Evolutionary conservation across 108 stramenopile species (phyloP).

Genomic region (Fragilaria radians): DNA sequence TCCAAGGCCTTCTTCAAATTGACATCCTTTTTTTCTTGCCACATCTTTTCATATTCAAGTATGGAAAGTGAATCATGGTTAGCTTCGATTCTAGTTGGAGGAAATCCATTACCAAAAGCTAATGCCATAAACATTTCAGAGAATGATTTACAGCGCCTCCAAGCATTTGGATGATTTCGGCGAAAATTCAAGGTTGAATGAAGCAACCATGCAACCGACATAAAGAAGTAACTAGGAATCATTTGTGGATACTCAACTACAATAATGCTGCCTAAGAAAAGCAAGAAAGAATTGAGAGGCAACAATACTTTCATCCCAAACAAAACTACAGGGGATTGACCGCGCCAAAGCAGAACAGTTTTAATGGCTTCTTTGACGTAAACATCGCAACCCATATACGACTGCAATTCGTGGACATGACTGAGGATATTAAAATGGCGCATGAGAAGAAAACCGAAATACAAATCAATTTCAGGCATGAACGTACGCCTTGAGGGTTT

Average conservation of each 20-base stretch:
- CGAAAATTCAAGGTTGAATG: conserved; percentile 41
- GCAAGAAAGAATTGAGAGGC: conserved; percentile 52
- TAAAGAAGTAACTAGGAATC: conserved; percentile 57
- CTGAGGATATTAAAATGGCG: conserved; percentile 7
- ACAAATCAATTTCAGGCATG: background rate
- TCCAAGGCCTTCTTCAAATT: conserved; percentile 30
- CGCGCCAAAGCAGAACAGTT: conserved; percentile 63
- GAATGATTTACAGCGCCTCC: conserved; percentile 43
- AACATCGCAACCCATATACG: conserved; percentile 32
- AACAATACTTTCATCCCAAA: conserved; percentile 15
- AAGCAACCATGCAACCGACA: conserved; percentile 29
- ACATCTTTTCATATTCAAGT: conserved; percentile 1
- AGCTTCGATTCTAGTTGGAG: conserved; percentile 11
- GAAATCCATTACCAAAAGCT: conserved; percentile 25
- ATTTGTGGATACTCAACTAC: conserved; percentile 61
- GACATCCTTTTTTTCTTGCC: conserved; percentile 42
- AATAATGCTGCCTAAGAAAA: conserved; percentile 35
- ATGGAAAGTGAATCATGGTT: background rate
- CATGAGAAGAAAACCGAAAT: conserved; percentile 5
- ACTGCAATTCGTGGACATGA: conserved; percentile 33
- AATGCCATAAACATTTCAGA: conserved; percentile 30
- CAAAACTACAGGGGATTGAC: conserved; percentile 25
- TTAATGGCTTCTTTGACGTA: conserved; percentile 51
- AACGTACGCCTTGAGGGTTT: conserved; percentile 26
- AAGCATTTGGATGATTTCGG: conserved; percentile 36